A percentile compares a stretch with the other conserved stretches of the same genome.
Evolutionary conservation across 768 basidiomycete genomes (phyloP).

Genomic region (Lyophyllum shimeji): DNA sequence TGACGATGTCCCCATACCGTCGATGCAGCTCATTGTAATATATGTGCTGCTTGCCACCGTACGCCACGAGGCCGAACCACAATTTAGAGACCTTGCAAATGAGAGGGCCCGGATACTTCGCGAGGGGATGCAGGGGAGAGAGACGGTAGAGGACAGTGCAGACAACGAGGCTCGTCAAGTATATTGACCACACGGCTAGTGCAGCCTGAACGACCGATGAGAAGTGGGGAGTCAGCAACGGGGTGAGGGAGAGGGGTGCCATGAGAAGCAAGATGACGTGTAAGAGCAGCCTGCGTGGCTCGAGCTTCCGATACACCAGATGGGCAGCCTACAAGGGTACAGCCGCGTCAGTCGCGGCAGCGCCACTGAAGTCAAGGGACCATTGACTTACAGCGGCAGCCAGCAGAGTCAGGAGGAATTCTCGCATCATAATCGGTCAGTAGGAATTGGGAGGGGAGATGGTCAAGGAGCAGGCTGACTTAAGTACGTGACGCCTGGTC

Average conservation of each 20-base stretch:
- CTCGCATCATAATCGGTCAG: background rate
- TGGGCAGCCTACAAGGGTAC: conserved; percentile 9
- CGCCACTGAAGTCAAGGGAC: background rate
- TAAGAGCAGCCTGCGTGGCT: conserved; percentile 4
- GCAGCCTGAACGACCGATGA: background rate
- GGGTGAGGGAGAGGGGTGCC: conserved; percentile 1
- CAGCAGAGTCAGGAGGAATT: background rate
- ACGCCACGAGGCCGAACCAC: conserved; percentile 30
- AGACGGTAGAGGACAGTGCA: conserved; percentile 34
- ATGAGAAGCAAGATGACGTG: conserved; percentile 10
- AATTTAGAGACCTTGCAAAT: conserved; percentile 38
- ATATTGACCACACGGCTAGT: conserved; percentile 1
- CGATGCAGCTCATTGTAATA: conserved; percentile 45
- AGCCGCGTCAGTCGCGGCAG: background rate
- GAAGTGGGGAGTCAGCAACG: background rate
- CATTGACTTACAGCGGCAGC: background rate
- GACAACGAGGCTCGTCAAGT: background rate
- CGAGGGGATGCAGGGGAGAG: conserved; percentile 47
- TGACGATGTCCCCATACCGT: conserved; percentile 51
- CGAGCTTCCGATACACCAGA: conserved; percentile 5
- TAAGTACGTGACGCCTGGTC: no score
- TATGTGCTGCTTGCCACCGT: conserved; percentile 39
- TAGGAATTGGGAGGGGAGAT: background rate
- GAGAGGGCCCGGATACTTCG: conserved; percentile 45
- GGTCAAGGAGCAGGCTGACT: no score